Evolutionary conservation across 768 basidiomycete genomes (phyloP), one percentile per base, ranked within the genome.

Genomic region (Hemileccinum impolitum): DNA sequence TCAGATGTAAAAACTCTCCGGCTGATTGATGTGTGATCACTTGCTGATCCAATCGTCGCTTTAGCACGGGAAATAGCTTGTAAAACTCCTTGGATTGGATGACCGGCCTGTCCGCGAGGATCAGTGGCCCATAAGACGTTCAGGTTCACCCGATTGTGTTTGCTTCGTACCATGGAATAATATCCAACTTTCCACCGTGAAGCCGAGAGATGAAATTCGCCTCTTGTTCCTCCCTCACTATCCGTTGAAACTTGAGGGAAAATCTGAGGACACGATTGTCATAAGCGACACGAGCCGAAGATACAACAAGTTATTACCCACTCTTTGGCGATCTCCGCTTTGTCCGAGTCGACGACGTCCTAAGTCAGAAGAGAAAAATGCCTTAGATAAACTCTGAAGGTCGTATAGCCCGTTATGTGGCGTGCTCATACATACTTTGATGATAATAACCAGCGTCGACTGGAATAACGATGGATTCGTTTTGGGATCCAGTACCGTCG

Each of bases 331-430:
- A 85, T 82, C 45, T 84, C 82, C 2, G 53, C 63, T 58, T 74
- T 79, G 63, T 84, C 82, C 0, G 78, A 74, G 45, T 84, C 82
- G 0, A 82, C 74, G 13, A 85, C 82, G 43, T 84, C 83, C 82
- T 84, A 48, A 17, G n/a, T 44, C 14, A 14, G 17, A 28, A 6
- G 12, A 30, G 11, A 15, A 15, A 13, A 4, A 19, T 31, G 7
- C n/a, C n/a, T 62, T 3, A 54, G n/a, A 47, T 2, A 0, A 18
- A n/a, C n/a, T n/a, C n/a, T n/a, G n/a, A n/a, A n/a, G n/a, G 31
- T 13, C 1, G 9, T 15, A 2, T 38, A 1, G 14, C n/a, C n/a
- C n/a, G n/a, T n/a, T n/a, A n/a, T 28, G 26, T 28, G 26, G 26
- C 11, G 6, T 5, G 34, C 28, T 15, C 1, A 31, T 1, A 47